Evolutionary conservation across 352 stramenopile species (phyloP).

Genomic region (Phytophthora constricta): DNA sequence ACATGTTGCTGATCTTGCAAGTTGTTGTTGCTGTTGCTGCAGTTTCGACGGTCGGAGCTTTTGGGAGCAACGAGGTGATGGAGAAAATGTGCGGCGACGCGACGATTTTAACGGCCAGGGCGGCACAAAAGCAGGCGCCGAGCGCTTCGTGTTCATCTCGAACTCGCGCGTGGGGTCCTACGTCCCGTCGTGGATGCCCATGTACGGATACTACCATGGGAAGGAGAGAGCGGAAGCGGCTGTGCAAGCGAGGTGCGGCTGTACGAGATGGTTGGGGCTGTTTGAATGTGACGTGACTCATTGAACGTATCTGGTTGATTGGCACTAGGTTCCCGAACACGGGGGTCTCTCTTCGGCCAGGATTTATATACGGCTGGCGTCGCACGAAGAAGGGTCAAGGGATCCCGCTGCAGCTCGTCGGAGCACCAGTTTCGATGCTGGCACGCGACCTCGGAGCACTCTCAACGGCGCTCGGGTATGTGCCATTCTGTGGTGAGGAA

Average conservation of each 20-base stretch:
- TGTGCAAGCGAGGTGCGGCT: slow-evolving; percentile 58
- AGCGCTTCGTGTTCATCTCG: slow-evolving; percentile 92
- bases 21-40: slow-evolving; percentile 7
- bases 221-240: slow-evolving; percentile 88
- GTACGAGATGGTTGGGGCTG: not conserved
- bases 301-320: not conserved
- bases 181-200: slow-evolving; percentile 71
- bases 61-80: slow-evolving; percentile 91
- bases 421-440: slow-evolving; percentile 71
- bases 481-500: slow-evolving; percentile 77
- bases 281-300: not conserved
- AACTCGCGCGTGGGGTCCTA: slow-evolving; percentile 89
- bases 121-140: slow-evolving; percentile 73
- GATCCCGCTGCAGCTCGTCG: slow-evolving; percentile 79
- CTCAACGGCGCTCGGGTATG: slow-evolving; percentile 56
- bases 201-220: slow-evolving; percentile 92
- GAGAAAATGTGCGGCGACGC: slow-evolving; percentile 90
- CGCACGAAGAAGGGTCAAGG: slow-evolving; percentile 65
- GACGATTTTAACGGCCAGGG: slow-evolving; percentile 78
- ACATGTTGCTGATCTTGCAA: not conserved
- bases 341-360: slow-evolving; percentile 84
- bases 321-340: slow-evolving; percentile 69
- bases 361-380: slow-evolving; percentile 91
- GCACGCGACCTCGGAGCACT: slow-evolving; percentile 62
- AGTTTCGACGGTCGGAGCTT: slow-evolving; percentile 90